phyloP scores from a whole-genome alignment of 805 yeast species.

The Metschnikowia colocasiae region DNA sequence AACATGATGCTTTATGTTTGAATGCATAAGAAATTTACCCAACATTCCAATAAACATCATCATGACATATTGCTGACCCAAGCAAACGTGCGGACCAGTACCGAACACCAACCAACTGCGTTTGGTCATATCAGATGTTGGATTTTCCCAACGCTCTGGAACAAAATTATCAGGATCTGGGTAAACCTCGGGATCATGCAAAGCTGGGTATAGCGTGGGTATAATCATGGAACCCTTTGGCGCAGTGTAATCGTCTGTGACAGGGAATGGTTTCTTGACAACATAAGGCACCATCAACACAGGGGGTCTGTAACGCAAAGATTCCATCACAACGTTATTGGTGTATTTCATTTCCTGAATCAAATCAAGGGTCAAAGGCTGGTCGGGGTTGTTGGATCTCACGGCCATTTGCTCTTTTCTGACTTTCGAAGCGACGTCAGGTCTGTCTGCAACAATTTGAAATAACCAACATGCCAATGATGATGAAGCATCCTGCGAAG shows the following conservation, averaged over 20 bases:
- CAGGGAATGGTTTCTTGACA: constrained; percentile 81
- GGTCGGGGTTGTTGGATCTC: constrained; percentile 69
- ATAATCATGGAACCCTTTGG: constrained; percentile 98
- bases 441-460: constrained; percentile 93
- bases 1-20: constrained; percentile 77
- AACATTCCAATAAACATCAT: constrained; percentile 84
- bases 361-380: constrained; percentile 61
- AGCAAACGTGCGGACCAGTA: constrained; percentile 93
- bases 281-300: constrained; percentile 97
- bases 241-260: constrained; percentile 77
- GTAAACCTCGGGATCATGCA: constrained; percentile 96
- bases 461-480: constrained; percentile 97
- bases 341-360: constrained; percentile 88
- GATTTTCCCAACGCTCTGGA: constrained; percentile 95
- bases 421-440: constrained; percentile 79
- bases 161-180: constrained; percentile 90
- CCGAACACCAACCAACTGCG: constrained; percentile 97
- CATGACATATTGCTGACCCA: constrained; percentile 92
- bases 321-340: constrained; percentile 83
- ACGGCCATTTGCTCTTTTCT: constrained; percentile 89
- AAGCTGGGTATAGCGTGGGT: constrained; percentile 91
- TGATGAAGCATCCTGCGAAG: constrained; percentile 97
- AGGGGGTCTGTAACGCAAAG: constrained; percentile 94
- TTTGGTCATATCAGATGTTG: constrained; percentile 69
- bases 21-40: constrained; percentile 82